Evolutionary conservation across 768 basidiomycete genomes (phyloP).

Genomic region (Leucocoprinus sp.): DNA sequence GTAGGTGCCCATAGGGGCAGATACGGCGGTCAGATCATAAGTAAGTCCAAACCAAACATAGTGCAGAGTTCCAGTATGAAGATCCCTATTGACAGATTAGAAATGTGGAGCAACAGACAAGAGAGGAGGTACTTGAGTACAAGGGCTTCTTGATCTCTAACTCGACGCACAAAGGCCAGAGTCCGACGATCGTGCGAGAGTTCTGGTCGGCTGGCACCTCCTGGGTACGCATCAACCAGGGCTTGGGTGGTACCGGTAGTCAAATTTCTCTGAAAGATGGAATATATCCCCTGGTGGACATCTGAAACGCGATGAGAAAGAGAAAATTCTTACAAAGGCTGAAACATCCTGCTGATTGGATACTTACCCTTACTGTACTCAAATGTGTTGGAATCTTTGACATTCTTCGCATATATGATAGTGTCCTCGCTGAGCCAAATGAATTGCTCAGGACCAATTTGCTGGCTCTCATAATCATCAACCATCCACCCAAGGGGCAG

Average conservation of each 20-base stretch:
- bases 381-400: conserved; percentile 41
- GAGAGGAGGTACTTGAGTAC: conserved; percentile 50
- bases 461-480: conserved; percentile 55
- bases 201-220: conserved; percentile 69
- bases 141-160: conserved; percentile 64
- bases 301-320: conserved; percentile 39
- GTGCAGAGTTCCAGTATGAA: conserved; percentile 55
- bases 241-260: conserved; percentile 44
- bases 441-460: conserved; percentile 68
- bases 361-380: conserved; percentile 56
- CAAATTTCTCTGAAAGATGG: conserved; percentile 60
- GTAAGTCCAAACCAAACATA: conserved; percentile 62
- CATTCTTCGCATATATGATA: conserved; percentile 61
- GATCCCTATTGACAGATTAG: conserved; percentile 36
- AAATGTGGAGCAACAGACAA: neutral
- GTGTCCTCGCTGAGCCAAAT: conserved; percentile 52
- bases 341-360: no score
- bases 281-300: conserved; percentile 61
- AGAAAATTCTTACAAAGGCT: neutral
- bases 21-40: conserved; percentile 55
- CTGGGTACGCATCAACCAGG: conserved; percentile 49
- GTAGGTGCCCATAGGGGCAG: conserved; percentile 75
- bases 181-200: conserved; percentile 61
- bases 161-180: conserved; percentile 66
- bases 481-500: conserved; percentile 56